Evolutionary conservation across 75 land plant species (phyloP).

Genomic region (Gnetum montanum): DNA sequence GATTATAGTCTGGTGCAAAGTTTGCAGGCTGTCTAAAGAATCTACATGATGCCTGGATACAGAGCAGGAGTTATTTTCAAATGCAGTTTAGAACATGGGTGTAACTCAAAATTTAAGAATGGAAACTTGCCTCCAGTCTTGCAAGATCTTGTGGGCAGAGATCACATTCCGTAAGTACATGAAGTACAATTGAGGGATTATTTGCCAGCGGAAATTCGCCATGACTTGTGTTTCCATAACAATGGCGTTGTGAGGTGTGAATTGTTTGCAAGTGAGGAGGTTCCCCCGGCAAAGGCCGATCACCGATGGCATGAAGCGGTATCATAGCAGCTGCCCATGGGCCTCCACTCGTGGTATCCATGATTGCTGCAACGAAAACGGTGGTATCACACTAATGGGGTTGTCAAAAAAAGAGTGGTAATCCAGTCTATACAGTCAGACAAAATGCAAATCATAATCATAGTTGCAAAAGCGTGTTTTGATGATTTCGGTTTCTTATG

Average conservation of each 20-base stretch:
- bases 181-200: conserved; percentile 74
- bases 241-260: conserved; percentile 41
- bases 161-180: conserved; percentile 70
- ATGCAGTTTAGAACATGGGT: conserved; percentile 32
- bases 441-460: too few relatives aligned
- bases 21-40: conserved; percentile 79
- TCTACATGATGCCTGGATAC: conserved; percentile 65
- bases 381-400: too few relatives aligned
- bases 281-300: conserved; percentile 12
- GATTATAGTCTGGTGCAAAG: conserved; percentile 49
- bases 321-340: conserved; percentile 15
- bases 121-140: conserved; percentile 65
- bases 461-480: too few relatives aligned
- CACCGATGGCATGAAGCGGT: conserved; percentile 22
- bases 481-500: too few relatives aligned
- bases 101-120: not conserved
- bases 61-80: conserved; percentile 7
- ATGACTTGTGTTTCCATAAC: conserved; percentile 53
- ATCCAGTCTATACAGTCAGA: too few relatives aligned
- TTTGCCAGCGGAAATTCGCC: conserved; percentile 77
- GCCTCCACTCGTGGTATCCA: conserved; percentile 26
- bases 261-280: conserved; percentile 25
- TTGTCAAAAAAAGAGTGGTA: too few relatives aligned
- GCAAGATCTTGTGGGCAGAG: conserved; percentile 83
- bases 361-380: not conserved